Conservation (phyloP, 345 rosid genomes). For the Citrus mangshanensis region DNA sequence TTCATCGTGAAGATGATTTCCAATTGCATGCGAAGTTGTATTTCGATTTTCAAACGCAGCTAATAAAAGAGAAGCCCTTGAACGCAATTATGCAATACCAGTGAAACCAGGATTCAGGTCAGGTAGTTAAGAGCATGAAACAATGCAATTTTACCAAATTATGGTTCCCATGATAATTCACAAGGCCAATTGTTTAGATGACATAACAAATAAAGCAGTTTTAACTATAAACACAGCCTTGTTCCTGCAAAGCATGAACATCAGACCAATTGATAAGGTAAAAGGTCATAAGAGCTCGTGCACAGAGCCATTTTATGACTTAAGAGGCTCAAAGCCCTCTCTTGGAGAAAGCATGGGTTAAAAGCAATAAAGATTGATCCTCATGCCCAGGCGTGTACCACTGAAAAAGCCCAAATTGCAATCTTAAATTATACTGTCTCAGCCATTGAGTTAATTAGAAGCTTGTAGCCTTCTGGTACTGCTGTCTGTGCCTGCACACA, state of each 20-base stretch:
- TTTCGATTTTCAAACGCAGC: background rate
- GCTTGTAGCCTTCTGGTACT: constrained; percentile 83
- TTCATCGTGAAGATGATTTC: background rate
- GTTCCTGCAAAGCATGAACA: background rate
- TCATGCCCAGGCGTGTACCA: background rate
- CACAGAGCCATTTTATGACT: too few relatives aligned
- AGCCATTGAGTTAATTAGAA: constrained; percentile 84
- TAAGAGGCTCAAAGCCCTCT: background rate
- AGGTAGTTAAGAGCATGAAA: background rate
- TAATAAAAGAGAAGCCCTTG: background rate
- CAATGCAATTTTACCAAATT: background rate
- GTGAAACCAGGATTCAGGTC: background rate
- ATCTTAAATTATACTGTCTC: constrained; percentile 37
- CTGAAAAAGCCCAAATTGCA: background rate
- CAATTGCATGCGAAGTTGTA: background rate
- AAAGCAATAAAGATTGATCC: too few relatives aligned
- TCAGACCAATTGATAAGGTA: constrained; percentile 1
- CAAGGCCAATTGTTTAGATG: background rate
- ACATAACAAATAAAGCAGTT: background rate
- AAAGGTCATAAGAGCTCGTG: background rate
- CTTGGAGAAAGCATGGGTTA: background rate
- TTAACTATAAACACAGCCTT: constrained; percentile 1
- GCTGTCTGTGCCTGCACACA: constrained; percentile 56
- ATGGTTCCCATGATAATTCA: background rate
- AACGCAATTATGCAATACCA: background rate